Base-by-base conservation (phyloP, 2,329 filamentous ascomycete genomes). In the Trematosphaeria pertusa region DNA sequence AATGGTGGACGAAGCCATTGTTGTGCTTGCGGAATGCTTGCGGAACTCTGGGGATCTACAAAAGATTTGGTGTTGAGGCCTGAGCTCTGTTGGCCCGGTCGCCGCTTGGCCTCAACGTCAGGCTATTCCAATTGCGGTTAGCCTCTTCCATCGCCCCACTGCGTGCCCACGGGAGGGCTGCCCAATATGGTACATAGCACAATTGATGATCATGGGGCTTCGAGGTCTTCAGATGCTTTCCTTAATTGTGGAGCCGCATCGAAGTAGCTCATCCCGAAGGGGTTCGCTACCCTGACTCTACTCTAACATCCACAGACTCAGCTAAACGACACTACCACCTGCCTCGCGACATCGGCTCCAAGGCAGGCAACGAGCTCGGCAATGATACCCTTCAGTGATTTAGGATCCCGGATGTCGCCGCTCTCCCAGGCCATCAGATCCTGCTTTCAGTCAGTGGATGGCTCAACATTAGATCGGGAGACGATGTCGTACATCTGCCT, bases 311-410 rank as follows among this genome's bases (percentile, higher is more conserved):
- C 24, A 28, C n/a, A n/a, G n/a, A n/a, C n/a, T 28, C 24, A 62
- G 7, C 64, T 56, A 39, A 87, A 80, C 58, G 87, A 81, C 11
- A 91, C 69, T 32, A 85, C 81, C 14, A 88, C 73, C 40, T 78
- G 73, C 15, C 70, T 72, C 34, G 83, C 75, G 37, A 87, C 65
- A 33, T 86, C 82, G 1, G 80, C 75, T 0, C 88, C 88, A 34
- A 90, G 69, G 9, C 82, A 81, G 3, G 87, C 86, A 3, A 85
- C 81, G 39, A 91, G 65, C 53, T 91, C 87, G 1, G 84, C 87
- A 47, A 91, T 78, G 26, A 79, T 76, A 0, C 82, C 80, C 62
- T 86, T 88, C 24, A 88, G 68, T 1, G 77, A 78, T 4, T 72
- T 69, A 14, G 74, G 68, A 37, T 85, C 75, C 10, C 71, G 65